Conservation (phyloP, 1,139 yeast species). For the Candida pseudocylindracea region DNA sequence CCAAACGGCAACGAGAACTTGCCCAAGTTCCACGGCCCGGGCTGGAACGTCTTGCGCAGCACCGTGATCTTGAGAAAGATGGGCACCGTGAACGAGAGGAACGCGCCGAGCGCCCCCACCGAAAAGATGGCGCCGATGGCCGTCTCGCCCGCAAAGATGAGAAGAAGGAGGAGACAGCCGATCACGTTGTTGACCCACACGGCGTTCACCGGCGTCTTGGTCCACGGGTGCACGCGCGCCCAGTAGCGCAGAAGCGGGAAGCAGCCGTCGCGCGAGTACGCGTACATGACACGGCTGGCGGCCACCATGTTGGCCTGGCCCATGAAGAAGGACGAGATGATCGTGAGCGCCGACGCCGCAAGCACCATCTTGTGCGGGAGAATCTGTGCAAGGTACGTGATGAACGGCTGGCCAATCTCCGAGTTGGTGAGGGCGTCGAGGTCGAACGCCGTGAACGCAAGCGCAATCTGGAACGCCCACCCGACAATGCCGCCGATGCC, state of each 20-base stretch:
- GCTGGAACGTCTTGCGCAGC: constrained; percentile 27
- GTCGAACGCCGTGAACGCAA: constrained; percentile 40
- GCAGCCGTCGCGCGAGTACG: constrained; percentile 50
- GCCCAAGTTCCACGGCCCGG: constrained; percentile 59
- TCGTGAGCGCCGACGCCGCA: constrained; percentile 36
- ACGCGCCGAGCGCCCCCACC: constrained; percentile 57
- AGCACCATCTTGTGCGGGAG: constrained; percentile 20
- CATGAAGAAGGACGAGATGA: constrained; percentile 40
- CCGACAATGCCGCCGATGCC: constrained; percentile 39
- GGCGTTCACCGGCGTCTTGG: constrained; percentile 51
- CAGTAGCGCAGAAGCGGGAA: constrained; percentile 36
- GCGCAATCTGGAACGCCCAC: constrained; percentile 38
- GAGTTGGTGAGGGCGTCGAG: constrained; percentile 21
- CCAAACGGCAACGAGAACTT: constrained; percentile 25
- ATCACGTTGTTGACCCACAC: constrained; percentile 40
- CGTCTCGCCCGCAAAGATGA: constrained; percentile 39
- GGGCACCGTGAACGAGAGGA: constrained; percentile 50
- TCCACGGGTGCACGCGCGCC: constrained; percentile 26
- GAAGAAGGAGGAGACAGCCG: constrained; percentile 32
- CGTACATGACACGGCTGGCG: constrained; percentile 46
- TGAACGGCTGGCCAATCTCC: constrained; percentile 46
- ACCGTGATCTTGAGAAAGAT: constrained; percentile 36
- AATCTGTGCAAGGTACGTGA: constrained; percentile 31
- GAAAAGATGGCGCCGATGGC: constrained; percentile 62
- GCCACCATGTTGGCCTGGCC: constrained; percentile 53